phyloP scores from a whole-genome alignment of 2,329 filamentous ascomycete genomes.

The Hirsutella rhossiliensis region DNA sequence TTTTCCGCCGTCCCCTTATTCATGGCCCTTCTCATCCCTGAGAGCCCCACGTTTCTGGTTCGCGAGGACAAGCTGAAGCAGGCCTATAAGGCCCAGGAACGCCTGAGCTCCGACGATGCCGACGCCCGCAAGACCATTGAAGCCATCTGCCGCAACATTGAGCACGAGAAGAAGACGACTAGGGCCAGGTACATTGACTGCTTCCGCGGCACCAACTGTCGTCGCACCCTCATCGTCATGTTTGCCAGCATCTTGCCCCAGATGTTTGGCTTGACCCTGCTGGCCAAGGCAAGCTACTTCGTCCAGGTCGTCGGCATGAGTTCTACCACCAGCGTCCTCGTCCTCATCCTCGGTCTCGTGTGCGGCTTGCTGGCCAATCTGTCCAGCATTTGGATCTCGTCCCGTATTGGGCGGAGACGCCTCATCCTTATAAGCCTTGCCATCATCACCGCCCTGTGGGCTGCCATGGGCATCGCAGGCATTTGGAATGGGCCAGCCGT shows the following conservation, averaged over 20 bases:
- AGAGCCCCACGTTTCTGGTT: conserved; percentile 37
- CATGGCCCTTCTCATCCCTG: conserved; percentile 32
- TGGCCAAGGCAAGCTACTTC: conserved; percentile 30
- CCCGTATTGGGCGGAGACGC: conserved; percentile 24
- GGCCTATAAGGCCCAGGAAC: conserved; percentile 32
- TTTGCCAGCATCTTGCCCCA: conserved; percentile 29
- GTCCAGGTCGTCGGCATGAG: conserved; percentile 21
- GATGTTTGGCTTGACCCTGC: conserved; percentile 31
- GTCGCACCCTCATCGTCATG: conserved; percentile 27
- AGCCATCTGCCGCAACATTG: conserved; percentile 34
- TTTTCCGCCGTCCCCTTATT: conserved; percentile 28
- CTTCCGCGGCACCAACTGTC: conserved; percentile 29
- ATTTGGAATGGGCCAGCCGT: conserved; percentile 15
- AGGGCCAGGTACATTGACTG: conserved; percentile 27
- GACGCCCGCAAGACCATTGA: conserved; percentile 27
- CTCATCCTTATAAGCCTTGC: conserved; percentile 23
- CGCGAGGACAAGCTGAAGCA: conserved; percentile 24
- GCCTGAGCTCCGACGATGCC: conserved; percentile 29
- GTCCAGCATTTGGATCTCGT: conserved; percentile 28
- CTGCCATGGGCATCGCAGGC: conserved; percentile 33
- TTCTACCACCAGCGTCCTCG: conserved; percentile 21
- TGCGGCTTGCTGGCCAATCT: conserved; percentile 31
- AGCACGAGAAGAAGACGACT: conserved; percentile 21
- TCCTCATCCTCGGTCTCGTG: conserved; percentile 32
- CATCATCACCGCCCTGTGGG: conserved; percentile 24